These are phyloP conservation scores for Orbilia ellipsospora DNA, from an alignment of 2,329 filamentous ascomycete genomes.

Conservation along the genomic window DNA sequence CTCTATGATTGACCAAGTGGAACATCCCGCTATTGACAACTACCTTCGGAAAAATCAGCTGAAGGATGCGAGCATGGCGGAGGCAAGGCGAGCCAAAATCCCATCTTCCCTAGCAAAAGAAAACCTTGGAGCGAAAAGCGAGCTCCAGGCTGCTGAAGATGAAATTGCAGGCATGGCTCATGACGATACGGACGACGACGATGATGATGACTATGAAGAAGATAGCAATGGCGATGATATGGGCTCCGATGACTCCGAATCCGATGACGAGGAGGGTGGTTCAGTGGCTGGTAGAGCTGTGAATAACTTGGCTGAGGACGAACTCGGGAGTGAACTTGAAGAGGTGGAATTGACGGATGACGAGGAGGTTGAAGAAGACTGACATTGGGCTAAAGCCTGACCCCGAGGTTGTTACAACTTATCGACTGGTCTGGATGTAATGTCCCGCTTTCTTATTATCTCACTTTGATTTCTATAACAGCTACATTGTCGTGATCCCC, in stretches of 20 bases:
- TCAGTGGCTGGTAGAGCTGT: not conserved
- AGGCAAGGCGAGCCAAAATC: constrained; percentile 73
- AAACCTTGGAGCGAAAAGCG: constrained; percentile 41
- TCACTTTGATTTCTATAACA: no score
- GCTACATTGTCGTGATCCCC: no score
- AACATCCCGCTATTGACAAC: constrained; percentile 73
- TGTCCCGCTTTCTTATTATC: not conserved
- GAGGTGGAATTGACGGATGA: constrained; percentile 50
- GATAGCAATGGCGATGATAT: constrained; percentile 33
- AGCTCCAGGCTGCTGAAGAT: constrained; percentile 45
- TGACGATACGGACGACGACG: constrained; percentile 13
- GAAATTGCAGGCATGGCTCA: constrained; percentile 42
- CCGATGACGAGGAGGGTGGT: constrained; percentile 9
- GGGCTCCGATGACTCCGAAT: constrained; percentile 10
- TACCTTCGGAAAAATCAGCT: constrained; percentile 72
- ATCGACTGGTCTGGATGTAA: not conserved
- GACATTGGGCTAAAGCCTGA: no score
- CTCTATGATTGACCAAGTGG: constrained; percentile 75
- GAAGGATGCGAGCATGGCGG: constrained; percentile 76
- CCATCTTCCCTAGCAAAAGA: constrained; percentile 40
- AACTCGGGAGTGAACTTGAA: constrained; percentile 48
- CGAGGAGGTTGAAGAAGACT: not conserved
- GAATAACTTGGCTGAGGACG: constrained; percentile 45
- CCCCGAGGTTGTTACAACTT: no score
- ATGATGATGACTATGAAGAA: constrained; percentile 43